A percentile compares a stretch with the other conserved stretches of the same genome.
phyloP scores from a whole-genome alignment of 2,329 filamentous ascomycete species.

The Diaporthe eres region DNA sequence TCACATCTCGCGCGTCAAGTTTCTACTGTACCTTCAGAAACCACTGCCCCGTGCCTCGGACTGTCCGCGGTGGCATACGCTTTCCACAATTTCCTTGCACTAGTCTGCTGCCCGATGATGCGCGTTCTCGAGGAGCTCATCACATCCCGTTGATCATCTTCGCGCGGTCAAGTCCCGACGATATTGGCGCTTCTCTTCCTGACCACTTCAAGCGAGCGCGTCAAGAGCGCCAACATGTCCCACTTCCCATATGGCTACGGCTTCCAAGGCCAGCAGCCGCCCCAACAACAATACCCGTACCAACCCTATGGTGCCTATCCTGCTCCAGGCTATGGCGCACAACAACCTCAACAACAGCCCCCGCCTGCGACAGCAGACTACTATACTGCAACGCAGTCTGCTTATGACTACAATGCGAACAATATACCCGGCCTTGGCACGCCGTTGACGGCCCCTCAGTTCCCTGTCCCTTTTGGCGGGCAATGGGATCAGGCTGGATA shows the following conservation, averaged over 20 bases:
- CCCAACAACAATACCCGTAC: slow-evolving; percentile 46
- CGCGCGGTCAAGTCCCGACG: slow-evolving; percentile 33
- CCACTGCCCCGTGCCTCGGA: background rate
- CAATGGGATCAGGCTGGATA: slow-evolving; percentile 30
- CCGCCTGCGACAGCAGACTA: slow-evolving; percentile 44
- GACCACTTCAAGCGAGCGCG: slow-evolving; percentile 35
- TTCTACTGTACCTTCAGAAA: slow-evolving; percentile 22
- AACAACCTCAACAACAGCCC: slow-evolving; percentile 39
- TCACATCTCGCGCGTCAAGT: slow-evolving; percentile 25
- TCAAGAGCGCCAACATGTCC: slow-evolving; percentile 54
- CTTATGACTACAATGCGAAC: slow-evolving; percentile 56
- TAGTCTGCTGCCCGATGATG: slow-evolving; percentile 35
- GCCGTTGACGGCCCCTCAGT: slow-evolving; percentile 23
- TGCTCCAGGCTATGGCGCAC: slow-evolving; percentile 41
- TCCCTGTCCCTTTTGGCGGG: slow-evolving; percentile 33
- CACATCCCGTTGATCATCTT: slow-evolving; percentile 26
- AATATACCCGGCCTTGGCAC: slow-evolving; percentile 58
- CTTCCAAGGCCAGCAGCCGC: slow-evolving; percentile 49
- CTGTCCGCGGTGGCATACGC: background rate
- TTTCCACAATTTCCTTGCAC: slow-evolving; percentile 13
- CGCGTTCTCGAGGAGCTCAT: slow-evolving; percentile 18
- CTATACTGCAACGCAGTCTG: slow-evolving; percentile 50
- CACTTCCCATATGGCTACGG: slow-evolving; percentile 55
- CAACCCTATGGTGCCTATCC: slow-evolving; percentile 42
- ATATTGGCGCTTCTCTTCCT: slow-evolving; percentile 38